Evolutionary conservation across 164 flowering plant species (phyloP).

Genomic region (Pachysandra terminalis): DNA sequence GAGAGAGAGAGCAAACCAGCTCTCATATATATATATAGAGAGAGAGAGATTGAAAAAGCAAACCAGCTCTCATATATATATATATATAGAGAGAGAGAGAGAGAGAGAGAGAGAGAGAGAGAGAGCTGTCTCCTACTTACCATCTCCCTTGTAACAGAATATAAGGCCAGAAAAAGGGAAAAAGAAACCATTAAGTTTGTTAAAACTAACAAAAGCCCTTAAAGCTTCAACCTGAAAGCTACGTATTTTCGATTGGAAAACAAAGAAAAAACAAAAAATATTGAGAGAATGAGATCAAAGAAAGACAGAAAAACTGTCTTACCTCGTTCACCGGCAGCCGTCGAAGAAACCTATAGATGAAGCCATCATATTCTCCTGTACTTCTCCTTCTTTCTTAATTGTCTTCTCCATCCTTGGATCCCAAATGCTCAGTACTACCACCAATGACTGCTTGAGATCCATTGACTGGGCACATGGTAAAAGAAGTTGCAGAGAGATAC

Average conservation of each 20-base stretch:
- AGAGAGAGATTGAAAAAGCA: no score
- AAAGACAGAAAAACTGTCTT: not conserved
- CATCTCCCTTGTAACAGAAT: not conserved
- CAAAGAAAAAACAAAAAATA: not conserved
- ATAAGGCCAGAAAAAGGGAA: no score
- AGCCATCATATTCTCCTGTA: conserved; percentile 5
- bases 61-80: no score
- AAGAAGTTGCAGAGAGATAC: not conserved
- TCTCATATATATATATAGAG: no score
- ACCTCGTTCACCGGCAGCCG: conserved; percentile 26
- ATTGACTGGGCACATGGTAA: conserved; percentile 25
- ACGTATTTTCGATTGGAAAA: not conserved
- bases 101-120: no score
- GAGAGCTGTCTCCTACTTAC: not conserved
- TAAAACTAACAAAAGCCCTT: not conserved
- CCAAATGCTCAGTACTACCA: conserved; percentile 14
- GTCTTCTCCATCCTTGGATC: conserved; percentile 7
- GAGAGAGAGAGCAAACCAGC: no score
- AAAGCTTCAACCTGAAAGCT: not conserved
- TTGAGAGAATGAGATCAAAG: not conserved
- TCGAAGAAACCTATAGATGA: conserved; percentile 5
- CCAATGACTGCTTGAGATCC: conserved; percentile 23
- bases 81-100: no score
- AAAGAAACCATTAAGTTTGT: not conserved
- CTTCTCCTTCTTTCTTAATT: conserved; percentile 9